These are phyloP conservation scores for Cystofilobasidium bisporidii DNA, from an alignment of 768 basidiomycete species.

Conservation along the genomic window DNA sequence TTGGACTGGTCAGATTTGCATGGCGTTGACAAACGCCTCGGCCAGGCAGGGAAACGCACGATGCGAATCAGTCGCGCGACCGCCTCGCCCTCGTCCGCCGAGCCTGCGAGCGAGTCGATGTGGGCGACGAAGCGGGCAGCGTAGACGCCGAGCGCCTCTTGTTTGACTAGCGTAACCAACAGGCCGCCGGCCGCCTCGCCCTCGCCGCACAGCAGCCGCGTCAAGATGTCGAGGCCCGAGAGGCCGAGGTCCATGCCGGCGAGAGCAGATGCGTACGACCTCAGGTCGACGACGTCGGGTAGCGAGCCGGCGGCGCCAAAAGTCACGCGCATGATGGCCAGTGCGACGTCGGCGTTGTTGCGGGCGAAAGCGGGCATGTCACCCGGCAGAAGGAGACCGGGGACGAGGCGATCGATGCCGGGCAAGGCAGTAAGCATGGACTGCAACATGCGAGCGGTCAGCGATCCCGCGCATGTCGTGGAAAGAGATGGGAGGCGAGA, in stretches of 20 bases:
- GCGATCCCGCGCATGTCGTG: too few relatives aligned
- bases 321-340: neutral
- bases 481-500: too few relatives aligned
- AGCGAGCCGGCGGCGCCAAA: neutral
- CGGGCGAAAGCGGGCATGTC: neutral
- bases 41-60: neutral
- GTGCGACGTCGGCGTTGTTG: conserved; percentile 5
- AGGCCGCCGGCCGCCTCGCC: neutral
- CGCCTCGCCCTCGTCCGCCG: neutral
- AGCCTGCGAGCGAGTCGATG: neutral
- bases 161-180: neutral
- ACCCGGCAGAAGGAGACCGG: neutral
- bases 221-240: conserved; percentile 10
- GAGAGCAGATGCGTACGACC: neutral
- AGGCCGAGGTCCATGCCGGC: conserved; percentile 1
- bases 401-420: neutral
- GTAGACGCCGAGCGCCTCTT: conserved; percentile 6
- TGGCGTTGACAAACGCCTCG: neutral
- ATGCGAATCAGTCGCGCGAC: neutral
- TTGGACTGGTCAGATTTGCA: neutral
- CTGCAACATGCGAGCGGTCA: neutral
- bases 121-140: neutral
- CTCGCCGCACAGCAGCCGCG: conserved; percentile 3
- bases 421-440: neutral
- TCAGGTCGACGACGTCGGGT: neutral